A percentile compares a stretch with the other conserved stretches of the same genome.
Conservation (phyloP, 1,139 yeast genomes). For the Yamadazyma songkhlaensis region DNA sequence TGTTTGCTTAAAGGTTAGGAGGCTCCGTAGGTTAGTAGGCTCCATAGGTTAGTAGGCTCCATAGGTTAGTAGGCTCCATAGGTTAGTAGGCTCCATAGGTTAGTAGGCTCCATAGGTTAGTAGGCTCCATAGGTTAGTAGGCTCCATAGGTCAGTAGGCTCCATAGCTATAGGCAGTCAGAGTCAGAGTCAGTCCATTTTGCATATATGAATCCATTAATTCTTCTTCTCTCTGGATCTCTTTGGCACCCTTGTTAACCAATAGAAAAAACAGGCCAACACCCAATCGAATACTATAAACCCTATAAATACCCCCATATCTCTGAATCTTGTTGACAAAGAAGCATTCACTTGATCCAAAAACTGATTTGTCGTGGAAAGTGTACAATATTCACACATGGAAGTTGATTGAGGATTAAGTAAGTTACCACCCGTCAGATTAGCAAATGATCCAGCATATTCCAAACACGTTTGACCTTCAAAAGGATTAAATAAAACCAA, state of each 20-base stretch:
- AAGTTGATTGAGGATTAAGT: conserved; percentile 35
- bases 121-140: too few species aligned
- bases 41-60: too few species aligned
- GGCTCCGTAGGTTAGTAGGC: too few species aligned
- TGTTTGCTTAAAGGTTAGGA: too few species aligned
- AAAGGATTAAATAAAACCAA: conserved; percentile 25
- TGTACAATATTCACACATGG: conserved; percentile 54
- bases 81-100: too few species aligned
- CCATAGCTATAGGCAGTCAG: too few species aligned
- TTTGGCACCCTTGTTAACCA: conserved; percentile 77
- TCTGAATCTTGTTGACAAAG: conserved; percentile 57
- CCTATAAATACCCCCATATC: conserved; percentile 56
- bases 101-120: too few species aligned
- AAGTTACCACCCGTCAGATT: conserved; percentile 50
- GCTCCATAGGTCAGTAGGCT: too few species aligned
- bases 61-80: too few species aligned
- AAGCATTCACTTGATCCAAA: conserved; percentile 40
- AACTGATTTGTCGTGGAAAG: conserved; percentile 49
- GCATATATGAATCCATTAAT: conserved; percentile 1
- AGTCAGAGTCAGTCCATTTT: too few species aligned
- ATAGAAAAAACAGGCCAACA: conserved; percentile 53
- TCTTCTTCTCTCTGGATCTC: conserved; percentile 24
- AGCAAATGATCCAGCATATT: conserved; percentile 48
- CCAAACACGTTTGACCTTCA: conserved; percentile 54
- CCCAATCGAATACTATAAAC: conserved; percentile 49